phyloP scores from a whole-genome alignment of 768 basidiomycete species.

The Fistulinella prunicolor region DNA sequence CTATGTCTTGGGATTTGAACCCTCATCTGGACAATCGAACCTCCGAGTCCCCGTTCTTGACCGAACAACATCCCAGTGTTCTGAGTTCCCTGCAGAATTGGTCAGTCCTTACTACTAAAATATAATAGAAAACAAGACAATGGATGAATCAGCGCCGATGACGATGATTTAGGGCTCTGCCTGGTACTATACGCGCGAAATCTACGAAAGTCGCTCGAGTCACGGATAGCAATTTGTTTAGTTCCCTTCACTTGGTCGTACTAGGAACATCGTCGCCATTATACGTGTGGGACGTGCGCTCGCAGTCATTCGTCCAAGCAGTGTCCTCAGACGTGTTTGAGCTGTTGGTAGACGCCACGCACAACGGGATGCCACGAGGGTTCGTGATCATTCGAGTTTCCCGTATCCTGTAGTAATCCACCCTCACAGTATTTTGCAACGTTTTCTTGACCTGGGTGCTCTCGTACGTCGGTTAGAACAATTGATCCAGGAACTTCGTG shows the following conservation, averaged over 20 bases:
- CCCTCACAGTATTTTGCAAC: constrained; percentile 46
- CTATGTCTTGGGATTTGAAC: constrained; percentile 64
- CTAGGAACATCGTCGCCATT: constrained; percentile 67
- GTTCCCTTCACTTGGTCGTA: constrained; percentile 52
- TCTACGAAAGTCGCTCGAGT: constrained; percentile 41
- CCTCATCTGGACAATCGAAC: constrained; percentile 30
- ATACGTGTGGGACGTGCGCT: constrained; percentile 56
- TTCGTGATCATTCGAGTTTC: constrained; percentile 22
- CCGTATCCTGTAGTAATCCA: background rate
- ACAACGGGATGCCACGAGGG: constrained; percentile 58
- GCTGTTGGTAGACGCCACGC: constrained; percentile 55
- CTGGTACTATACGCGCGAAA: constrained; percentile 39
- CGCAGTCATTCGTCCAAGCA: constrained; percentile 56
- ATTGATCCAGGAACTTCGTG: constrained; percentile 44
- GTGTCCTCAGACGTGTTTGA: constrained; percentile 32
- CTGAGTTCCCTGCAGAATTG: constrained; percentile 57
- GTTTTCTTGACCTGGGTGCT: constrained; percentile 69
- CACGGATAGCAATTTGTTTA: constrained; percentile 45
- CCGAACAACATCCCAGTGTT: constrained; percentile 56
- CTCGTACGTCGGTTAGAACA: constrained; percentile 64
- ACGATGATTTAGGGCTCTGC: constrained; percentile 44
- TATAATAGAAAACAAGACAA: background rate
- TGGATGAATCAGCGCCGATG: background rate
- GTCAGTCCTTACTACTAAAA: constrained; percentile 40
- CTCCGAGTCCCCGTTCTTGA: constrained; percentile 62